Percentiles rank a stretch among this genome's conserved stretches.
phyloP scores from a whole-genome alignment of 192 early-diverging fungal genomes.

The Helicostylum pulchrum region DNA sequence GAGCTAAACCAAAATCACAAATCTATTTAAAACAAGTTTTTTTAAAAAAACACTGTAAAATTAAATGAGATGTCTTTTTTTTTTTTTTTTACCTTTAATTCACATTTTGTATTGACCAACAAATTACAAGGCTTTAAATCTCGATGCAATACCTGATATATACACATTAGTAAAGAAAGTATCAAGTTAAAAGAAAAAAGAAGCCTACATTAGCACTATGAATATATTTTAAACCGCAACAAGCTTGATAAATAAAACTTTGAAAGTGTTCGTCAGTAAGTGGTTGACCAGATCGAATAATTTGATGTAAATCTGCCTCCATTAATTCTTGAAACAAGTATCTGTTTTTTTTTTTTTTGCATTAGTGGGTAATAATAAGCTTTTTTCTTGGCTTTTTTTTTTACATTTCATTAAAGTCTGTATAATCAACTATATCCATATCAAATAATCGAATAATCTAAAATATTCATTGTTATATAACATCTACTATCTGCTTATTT shows the following conservation, averaged over 20 bases:
- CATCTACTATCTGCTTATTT: not conserved
- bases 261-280: slow-evolving; percentile 88
- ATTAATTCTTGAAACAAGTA: slow-evolving; percentile 74
- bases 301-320: slow-evolving; percentile 89
- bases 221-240: slow-evolving; percentile 88
- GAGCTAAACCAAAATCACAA: slow-evolving; percentile 92
- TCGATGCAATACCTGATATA: slow-evolving; percentile 67
- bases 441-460: slow-evolving; percentile 79
- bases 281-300: slow-evolving; percentile 77
- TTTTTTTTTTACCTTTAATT: slow-evolving; percentile 49
- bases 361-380: slow-evolving; percentile 5
- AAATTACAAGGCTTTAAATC: slow-evolving; percentile 90
- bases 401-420: slow-evolving; percentile 76
- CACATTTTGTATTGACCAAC: slow-evolving; percentile 87
- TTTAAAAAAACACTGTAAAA: not conserved
- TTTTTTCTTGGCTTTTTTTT: not conserved
- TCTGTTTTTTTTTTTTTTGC: not conserved
- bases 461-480: not conserved
- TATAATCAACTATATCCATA: slow-evolving; percentile 69
- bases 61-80: not conserved
- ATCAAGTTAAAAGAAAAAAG: not conserved
- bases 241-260: slow-evolving; percentile 88
- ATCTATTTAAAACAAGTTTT: slow-evolving; percentile 67
- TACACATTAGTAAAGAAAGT: not conserved
- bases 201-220: slow-evolving; percentile 71